A percentile compares a stretch with the other conserved stretches of the same genome.
Conservation (phyloP, 2,329 filamentous ascomycete species). For the Phialophora tarda region DNA sequence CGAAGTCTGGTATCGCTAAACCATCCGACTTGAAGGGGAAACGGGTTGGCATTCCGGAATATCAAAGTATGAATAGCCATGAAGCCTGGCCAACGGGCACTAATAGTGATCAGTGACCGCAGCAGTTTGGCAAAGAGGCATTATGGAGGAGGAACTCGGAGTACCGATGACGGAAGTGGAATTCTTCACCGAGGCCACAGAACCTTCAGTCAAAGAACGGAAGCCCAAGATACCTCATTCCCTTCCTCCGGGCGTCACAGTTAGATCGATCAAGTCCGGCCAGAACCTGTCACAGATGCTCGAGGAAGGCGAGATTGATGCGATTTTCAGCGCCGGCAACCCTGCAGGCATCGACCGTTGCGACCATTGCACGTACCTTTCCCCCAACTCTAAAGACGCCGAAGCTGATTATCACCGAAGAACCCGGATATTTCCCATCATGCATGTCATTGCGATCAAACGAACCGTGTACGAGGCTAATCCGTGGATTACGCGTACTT, state of each 20-base stretch:
- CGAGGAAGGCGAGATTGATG: constrained; percentile 35
- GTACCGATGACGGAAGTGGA: constrained; percentile 30
- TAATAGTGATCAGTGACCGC: constrained; percentile 32
- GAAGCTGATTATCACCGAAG: constrained; percentile 35
- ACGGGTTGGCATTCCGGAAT: neutral
- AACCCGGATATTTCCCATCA: constrained; percentile 37
- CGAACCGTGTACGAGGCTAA: constrained; percentile 35
- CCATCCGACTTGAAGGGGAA: constrained; percentile 35
- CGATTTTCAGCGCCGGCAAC: constrained; percentile 37
- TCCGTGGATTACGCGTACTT: constrained; percentile 35
- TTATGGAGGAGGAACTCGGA: constrained; percentile 35
- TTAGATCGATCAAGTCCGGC: constrained; percentile 10
- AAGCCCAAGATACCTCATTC: constrained; percentile 40
- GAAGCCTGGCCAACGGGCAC: neutral
- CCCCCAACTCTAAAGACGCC: constrained; percentile 36
- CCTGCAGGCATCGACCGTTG: constrained; percentile 31
- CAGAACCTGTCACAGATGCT: constrained; percentile 36
- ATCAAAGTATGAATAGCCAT: neutral
- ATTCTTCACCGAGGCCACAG: constrained; percentile 25
- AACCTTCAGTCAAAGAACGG: constrained; percentile 15
- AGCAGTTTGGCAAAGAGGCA: constrained; percentile 36
- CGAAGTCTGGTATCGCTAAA: constrained; percentile 22
- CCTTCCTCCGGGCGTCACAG: constrained; percentile 37
- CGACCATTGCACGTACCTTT: constrained; percentile 23
- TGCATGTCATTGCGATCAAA: constrained; percentile 37